Conservation (phyloP, 108 stramenopile genomes). For the Schizochytrium sp. region DNA sequence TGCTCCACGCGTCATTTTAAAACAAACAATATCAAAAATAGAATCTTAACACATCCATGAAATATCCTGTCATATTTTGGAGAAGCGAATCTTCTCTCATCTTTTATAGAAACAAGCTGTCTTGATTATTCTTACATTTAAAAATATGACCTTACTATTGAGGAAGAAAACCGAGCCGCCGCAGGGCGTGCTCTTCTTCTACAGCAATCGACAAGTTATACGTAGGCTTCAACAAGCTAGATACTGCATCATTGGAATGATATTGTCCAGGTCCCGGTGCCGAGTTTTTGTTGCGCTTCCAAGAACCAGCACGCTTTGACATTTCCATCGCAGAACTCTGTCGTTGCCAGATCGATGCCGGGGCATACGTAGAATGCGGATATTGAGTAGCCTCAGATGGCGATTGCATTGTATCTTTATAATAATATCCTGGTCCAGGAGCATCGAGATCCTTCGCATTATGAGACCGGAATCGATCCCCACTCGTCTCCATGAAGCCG, state of each 20-base stretch:
- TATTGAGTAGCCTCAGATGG: not conserved
- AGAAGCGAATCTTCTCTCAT: not conserved
- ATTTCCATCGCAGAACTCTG: no score
- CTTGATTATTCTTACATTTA: not conserved
- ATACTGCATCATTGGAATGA: not conserved
- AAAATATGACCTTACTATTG: not conserved
- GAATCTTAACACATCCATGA: not conserved
- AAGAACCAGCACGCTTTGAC: not conserved
- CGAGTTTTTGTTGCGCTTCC: not conserved
- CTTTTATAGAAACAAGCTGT: not conserved
- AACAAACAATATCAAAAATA: not conserved
- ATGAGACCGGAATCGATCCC: not conserved
- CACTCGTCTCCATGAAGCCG: not conserved
- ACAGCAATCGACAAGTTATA: constrained; percentile 14
- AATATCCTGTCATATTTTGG: not conserved
- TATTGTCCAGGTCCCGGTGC: constrained; percentile 45
- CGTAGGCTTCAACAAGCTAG: constrained; percentile 25
- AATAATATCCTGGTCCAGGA: constrained; percentile 34
- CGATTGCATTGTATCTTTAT: not conserved
- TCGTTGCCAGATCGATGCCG: no score
- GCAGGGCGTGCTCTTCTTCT: constrained; percentile 50
- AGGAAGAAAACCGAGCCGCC: not conserved
- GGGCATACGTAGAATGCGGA: no score
- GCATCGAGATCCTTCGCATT: not conserved
- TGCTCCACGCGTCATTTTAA: no score